Percentiles rank a stretch among this genome's conserved stretches.
These are phyloP conservation scores for Colletotrichum sp. DNA, from an alignment of 2,329 filamentous ascomycete genomes.

Conservation along the genomic window DNA sequence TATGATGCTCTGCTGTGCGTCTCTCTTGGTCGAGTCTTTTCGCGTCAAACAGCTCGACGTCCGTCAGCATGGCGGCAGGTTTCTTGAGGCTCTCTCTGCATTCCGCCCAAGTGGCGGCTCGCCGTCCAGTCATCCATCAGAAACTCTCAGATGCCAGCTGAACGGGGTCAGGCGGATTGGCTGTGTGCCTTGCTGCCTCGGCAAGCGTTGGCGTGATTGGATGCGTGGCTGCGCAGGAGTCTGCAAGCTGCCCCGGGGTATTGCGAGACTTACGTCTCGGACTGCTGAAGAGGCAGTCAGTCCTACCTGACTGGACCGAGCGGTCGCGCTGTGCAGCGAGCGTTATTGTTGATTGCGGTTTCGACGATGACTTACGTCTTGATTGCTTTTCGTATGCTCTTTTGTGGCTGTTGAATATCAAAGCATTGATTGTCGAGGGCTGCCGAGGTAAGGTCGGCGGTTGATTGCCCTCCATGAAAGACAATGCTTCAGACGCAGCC, in stretches of 20 bases:
- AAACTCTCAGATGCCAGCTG: neutral
- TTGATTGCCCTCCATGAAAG: neutral
- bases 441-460: neutral
- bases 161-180: neutral
- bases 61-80: neutral
- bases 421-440: neutral
- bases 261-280: neutral
- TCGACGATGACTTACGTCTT: neutral
- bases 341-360: neutral
- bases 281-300: neutral
- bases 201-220: neutral
- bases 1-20: neutral
- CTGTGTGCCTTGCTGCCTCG: conserved; percentile 12
- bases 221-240: neutral
- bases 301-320: neutral
- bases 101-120: neutral
- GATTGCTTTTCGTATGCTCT: neutral
- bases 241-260: neutral
- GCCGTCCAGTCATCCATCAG: neutral
- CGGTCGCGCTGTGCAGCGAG: neutral
- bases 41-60: neutral
- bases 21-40: neutral
- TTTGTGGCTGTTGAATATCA: neutral
- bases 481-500: neutral
- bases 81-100: neutral